Percentiles rank a stretch among this genome's conserved stretches.
phyloP scores from a whole-genome alignment of 495 filamentous ascomycete genomes.

The Aspergillus carlsbadensis region DNA sequence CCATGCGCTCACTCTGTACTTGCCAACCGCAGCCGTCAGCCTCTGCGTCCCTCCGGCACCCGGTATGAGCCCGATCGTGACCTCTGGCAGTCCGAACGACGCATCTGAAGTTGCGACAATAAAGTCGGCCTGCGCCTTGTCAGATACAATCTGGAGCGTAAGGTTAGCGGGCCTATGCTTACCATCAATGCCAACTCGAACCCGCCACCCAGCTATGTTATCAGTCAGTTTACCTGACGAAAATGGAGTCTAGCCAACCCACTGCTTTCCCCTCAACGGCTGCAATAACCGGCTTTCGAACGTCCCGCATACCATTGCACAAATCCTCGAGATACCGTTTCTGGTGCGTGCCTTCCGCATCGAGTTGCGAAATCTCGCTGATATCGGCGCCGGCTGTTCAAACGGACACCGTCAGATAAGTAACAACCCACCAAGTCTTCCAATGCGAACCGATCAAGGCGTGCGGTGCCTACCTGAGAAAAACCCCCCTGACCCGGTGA shows the following conservation, averaged over 20 bases:
- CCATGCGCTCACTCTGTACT: slow-evolving; percentile 3
- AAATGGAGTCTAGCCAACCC: neutral
- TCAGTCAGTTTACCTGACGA: neutral
- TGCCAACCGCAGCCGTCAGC: slow-evolving; percentile 3
- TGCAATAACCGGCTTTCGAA: slow-evolving; percentile 8
- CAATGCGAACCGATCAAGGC: neutral
- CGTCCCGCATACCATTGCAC: neutral
- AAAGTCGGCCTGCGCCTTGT: slow-evolving; percentile 1
- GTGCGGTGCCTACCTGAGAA: slow-evolving; percentile 5
- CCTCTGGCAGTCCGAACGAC: slow-evolving; percentile 4
- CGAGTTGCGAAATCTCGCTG: slow-evolving; percentile 6
- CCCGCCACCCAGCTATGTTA: slow-evolving; percentile 5
- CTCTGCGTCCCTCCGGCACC: slow-evolving; percentile 11
- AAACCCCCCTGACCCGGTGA: neutral
- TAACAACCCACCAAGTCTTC: too few species aligned
- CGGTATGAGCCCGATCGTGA: slow-evolving; percentile 10
- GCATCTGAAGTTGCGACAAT: slow-evolving; percentile 1
- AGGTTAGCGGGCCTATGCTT: neutral
- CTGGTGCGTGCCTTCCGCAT: neutral
- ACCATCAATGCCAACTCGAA: slow-evolving; percentile 14
- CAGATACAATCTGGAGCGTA: neutral
- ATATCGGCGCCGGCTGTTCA: slow-evolving; percentile 11
- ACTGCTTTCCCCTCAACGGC: slow-evolving; percentile 13
- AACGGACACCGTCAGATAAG: too few species aligned
- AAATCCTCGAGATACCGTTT: slow-evolving; percentile 10